These are phyloP conservation scores for Saccharum spontaneum DNA, from an alignment of 176 grass and related monocot genomes.

Conservation along the genomic window DNA sequence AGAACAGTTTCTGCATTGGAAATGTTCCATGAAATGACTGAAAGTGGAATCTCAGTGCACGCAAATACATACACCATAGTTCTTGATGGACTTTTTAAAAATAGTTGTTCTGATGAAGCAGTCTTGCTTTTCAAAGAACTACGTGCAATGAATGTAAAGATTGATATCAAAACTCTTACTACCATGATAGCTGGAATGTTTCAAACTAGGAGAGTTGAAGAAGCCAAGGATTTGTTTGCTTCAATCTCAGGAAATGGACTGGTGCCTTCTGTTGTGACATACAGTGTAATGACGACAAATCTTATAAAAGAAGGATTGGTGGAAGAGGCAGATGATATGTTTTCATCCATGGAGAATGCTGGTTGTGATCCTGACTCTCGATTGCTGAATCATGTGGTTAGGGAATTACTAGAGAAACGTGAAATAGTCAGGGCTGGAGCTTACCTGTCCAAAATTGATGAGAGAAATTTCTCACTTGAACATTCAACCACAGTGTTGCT, in stretches of 20 bases:
- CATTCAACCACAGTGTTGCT: neutral
- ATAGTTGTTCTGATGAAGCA: neutral
- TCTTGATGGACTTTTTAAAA: conserved; percentile 10
- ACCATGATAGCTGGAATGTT: conserved; percentile 9
- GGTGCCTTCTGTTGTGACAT: neutral
- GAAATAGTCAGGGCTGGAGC: neutral
- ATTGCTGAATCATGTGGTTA: neutral
- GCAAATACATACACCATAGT: neutral
- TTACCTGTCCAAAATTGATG: conserved; percentile 1
- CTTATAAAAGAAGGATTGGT: neutral
- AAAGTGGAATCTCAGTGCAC: neutral
- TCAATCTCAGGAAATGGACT: neutral
- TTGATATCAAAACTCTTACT: neutral
- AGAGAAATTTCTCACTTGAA: neutral
- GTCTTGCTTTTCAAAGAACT: neutral
- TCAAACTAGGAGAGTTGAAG: neutral
- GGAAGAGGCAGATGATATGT: neutral
- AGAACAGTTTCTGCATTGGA: neutral
- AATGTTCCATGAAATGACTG: neutral
- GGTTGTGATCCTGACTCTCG: neutral
- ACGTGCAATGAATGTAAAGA: neutral
- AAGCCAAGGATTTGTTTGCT: neutral
- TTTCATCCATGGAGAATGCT: neutral
- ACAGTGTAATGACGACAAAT: neutral
- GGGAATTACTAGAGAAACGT: neutral